These are phyloP conservation scores for Fusarium subtropicale DNA, from an alignment of 2,329 filamentous ascomycete genomes.

Conservation along the genomic window DNA sequence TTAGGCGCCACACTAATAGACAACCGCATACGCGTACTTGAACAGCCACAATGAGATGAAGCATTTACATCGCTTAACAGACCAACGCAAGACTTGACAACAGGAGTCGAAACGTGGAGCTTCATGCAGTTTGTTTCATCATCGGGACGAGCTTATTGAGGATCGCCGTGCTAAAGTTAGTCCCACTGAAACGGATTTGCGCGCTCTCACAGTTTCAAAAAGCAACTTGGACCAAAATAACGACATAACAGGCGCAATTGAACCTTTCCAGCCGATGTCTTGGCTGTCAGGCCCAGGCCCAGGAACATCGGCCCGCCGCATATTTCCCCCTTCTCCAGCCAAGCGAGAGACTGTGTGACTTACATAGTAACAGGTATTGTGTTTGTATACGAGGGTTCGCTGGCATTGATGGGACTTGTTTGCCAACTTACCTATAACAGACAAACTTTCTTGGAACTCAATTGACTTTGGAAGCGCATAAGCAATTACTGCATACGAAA, in stretches of 20 bases:
- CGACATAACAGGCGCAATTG: not conserved
- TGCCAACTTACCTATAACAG: not conserved
- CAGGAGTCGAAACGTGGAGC: conserved; percentile 30
- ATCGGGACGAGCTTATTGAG: conserved; percentile 3
- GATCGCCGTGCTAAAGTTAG: conserved; percentile 15
- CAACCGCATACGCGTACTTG: not conserved
- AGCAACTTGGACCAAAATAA: not conserved
- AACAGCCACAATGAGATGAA: not conserved
- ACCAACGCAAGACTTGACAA: conserved; percentile 17
- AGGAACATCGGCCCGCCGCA: conserved; percentile 42
- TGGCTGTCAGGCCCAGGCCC: conserved; percentile 4
- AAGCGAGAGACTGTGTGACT: not conserved
- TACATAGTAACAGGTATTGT: not conserved
- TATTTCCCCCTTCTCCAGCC: conserved; percentile 15
- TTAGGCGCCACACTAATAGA: not conserved
- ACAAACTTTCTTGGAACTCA: not conserved
- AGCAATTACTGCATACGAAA: not conserved
- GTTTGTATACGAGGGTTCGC: not conserved
- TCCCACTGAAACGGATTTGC: conserved; percentile 1
- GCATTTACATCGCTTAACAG: not conserved
- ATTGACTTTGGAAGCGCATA: not conserved
- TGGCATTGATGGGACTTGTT: not conserved
- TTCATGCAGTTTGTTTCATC: conserved; percentile 35
- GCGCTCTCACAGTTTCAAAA: not conserved
- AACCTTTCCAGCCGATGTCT: not conserved